These are phyloP conservation scores for Epichloe hybrida DNA, from an alignment of 2,329 filamentous ascomycete genomes.

Conservation along the genomic window DNA sequence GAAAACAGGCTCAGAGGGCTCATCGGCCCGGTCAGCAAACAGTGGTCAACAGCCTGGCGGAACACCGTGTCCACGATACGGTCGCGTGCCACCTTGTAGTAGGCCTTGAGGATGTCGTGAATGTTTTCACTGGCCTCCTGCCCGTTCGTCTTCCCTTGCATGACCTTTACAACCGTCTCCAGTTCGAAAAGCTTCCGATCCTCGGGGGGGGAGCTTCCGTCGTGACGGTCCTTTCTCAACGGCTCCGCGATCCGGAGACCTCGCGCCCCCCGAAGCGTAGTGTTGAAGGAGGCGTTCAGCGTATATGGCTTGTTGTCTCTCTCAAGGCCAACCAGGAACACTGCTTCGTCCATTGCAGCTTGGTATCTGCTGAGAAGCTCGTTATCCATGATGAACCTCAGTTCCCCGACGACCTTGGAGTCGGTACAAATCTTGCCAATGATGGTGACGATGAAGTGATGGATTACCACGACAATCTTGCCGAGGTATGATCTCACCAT, in stretches of 20 bases:
- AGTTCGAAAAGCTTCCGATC: background rate
- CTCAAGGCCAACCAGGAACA: conserved; percentile 41
- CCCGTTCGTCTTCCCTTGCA: conserved; percentile 14
- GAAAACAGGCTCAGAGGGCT: conserved; percentile 2
- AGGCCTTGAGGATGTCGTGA: conserved; percentile 45
- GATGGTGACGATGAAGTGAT: conserved; percentile 34
- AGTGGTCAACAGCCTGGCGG: conserved; percentile 30
- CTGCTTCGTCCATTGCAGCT: conserved; percentile 32
- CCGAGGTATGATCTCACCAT: conserved; percentile 36
- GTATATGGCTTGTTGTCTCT: conserved; percentile 31
- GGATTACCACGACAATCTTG: conserved; percentile 35
- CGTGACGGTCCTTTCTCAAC: background rate
- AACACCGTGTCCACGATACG: conserved; percentile 51
- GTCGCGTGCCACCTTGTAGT: conserved; percentile 47
- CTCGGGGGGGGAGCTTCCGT: background rate
- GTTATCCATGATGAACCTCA: conserved; percentile 33
- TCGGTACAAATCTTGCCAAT: conserved; percentile 32
- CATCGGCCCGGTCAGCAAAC: conserved; percentile 1
- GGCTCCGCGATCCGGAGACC: conserved; percentile 1
- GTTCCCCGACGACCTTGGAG: conserved; percentile 22
- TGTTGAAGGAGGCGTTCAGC: conserved; percentile 38
- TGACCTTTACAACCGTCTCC: background rate
- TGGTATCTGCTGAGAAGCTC: conserved; percentile 32
- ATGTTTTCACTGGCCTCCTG: conserved; percentile 34
- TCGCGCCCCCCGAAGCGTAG: conserved; percentile 18